Evolutionary conservation across 148 eudicot genomes (phyloP), one percentile per base, ranked within the genome.

Genomic region (Oxyria digyna): DNA sequence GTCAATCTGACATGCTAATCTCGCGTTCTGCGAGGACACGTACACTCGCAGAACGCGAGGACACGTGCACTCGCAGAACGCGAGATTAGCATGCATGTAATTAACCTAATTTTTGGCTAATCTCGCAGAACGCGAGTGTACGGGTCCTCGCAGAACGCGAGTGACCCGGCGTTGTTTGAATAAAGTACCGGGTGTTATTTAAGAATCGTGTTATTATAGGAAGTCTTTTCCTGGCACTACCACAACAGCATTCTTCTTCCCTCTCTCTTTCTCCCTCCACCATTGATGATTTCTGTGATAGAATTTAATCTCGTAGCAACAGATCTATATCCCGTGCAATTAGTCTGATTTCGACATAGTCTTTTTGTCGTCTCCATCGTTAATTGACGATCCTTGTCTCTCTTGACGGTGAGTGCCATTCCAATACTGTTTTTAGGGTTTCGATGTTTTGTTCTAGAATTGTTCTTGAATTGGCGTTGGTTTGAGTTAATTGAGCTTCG

Each of bases 341-440:
- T 14, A 26, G 15, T 15, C 29, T 59, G 18, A 31, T 4, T 14
- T 59, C 37, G 29, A 37, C 65, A 29, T 59, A 29, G 65, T 4
- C 18, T 52, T 57, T 45, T 59, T 15, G 10, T 11, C 7, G 31
- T 14, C 38, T n/a, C 21, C 9, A 2, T 33, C 38, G 38, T 15
- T 59, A 59, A 59, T 29, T 14, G n/a, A 57, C 13, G 33, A 14
- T 57, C 63, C 8, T 14, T 4, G 35, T 57, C 35, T 13, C 65
- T 59, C 38, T 27, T 29, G 65, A 59, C 65, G 65, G 65, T 59
- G 65, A 59, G 65, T 59, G 29, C 31, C 17, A 24, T 24, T 29
- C 18, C 5, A 31, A 11, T 29, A 59, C 65, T 31, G 65, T 4
- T 27, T 55, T 7, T 59, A 59, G 65, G 65, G 65, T 13, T 59